These are phyloP conservation scores for Fusarium pseudocircinatum DNA, from an alignment of 2,329 filamentous ascomycete species.

Conservation along the genomic window DNA sequence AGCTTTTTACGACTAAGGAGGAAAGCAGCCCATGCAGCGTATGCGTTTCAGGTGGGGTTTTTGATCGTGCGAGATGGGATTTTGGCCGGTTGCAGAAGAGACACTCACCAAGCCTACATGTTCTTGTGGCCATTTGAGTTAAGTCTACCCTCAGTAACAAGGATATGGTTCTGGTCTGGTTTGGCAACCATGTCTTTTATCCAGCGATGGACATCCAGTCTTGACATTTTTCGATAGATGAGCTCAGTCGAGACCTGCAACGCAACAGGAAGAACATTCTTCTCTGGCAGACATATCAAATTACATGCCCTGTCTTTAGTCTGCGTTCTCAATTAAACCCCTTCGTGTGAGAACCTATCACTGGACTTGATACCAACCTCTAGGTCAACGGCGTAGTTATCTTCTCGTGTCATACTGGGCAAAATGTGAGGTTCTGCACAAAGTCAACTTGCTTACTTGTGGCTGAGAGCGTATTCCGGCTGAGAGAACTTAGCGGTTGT, in stretches of 20 bases:
- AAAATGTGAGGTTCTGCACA: neutral
- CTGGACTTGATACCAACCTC: neutral
- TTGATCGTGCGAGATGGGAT: fast-evolving
- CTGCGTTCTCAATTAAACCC: fast-evolving
- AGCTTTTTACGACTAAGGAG: neutral
- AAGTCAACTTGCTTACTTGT: fast-evolving
- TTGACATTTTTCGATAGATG: neutral
- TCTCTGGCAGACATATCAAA: neutral
- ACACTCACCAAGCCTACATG: no score
- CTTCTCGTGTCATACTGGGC: fast-evolving
- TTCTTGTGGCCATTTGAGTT: neutral
- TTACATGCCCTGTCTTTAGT: no score
- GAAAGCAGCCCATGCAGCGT: neutral
- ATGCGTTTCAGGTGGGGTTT: neutral
- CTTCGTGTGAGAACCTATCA: fast-evolving
- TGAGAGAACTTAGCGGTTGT: no score
- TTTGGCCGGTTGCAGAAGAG: neutral
- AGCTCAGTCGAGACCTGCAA: neutral
- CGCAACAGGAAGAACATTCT: neutral
- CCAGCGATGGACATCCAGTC: neutral
- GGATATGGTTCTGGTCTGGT: fast-evolving
- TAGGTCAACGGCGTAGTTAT: fast-evolving
- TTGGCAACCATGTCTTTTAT: neutral
- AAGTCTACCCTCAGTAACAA: neutral
- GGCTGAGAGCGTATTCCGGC: no score